Evolutionary conservation across 148 eudicot species (phyloP), one percentile per base, ranked within the genome.

Genomic region (Silene latifolia): DNA sequence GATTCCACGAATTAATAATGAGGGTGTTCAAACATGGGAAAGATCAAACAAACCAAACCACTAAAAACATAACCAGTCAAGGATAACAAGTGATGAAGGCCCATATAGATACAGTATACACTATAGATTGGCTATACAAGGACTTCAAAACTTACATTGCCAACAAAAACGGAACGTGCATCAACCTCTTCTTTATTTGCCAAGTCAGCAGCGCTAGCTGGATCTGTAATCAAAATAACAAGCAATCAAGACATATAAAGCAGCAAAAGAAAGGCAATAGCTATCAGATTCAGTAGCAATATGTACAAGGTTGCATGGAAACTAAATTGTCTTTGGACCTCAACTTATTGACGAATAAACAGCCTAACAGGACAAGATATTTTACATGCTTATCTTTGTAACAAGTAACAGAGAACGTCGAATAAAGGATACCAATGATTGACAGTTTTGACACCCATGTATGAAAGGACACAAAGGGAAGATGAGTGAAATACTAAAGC

Each of bases 151-250:
- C 98, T 93, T 80, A 93, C 98, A 89, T 93, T 93, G 80, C 98
- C 97, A 80, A 91, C 98, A 86, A 78, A 93, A 67, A 93, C 88
- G 7, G 98, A 93, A 4, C 98, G 85, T 20, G 87, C 47, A 82
- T 93, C 98, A 23, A 93, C 91, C 77, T 93, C 98, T 77, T 93
- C 98, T 81, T 67, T 86, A 78, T 81, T 88, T 72, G 93, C 97
- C 76, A 87, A 79, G 67, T 80, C 96, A 74, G 89, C 91, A 64
- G 89, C 89, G 78, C 73, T 82, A 17, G 89, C 92, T 73, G 95
- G 97, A 83, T 93, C 98, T 93, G 87, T 56, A 51, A 54, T 64
- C 46, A 35, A 68, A 32, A 48, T 17, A 66, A n/a, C 47, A 51
- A 67, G 2, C 27, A 7, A 42, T 72, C 29, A 57, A n/a, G 25